phyloP scores from a whole-genome alignment of 1,284 basidiomycete genomes.

The Cutaneotrichosporon dermatis region DNA sequence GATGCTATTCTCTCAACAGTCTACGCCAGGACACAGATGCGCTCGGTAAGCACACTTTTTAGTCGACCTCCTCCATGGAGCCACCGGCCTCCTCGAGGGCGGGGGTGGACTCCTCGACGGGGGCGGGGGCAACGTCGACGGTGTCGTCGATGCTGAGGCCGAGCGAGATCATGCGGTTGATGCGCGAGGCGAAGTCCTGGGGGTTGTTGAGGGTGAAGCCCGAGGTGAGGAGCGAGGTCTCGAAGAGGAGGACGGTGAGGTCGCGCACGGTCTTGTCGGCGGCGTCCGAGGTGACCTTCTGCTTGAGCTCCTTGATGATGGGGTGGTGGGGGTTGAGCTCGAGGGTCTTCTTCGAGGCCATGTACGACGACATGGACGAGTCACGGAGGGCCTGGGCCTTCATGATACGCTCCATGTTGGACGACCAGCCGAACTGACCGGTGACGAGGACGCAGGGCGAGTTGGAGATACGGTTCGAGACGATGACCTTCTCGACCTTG shows the following conservation, averaged over 20 bases:
- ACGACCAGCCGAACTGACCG: conserved; percentile 98
- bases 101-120: conserved; percentile 34
- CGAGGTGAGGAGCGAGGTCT: conserved; percentile 88
- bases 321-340: conserved; percentile 93
- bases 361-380: conserved; percentile 98
- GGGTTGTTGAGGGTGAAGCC: conserved; percentile 96
- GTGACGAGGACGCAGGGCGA: conserved; percentile 96
- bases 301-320: conserved; percentile 90
- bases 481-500: conserved; percentile 98
- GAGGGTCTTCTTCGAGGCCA: conserved; percentile 98
- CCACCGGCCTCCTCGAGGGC: conserved; percentile 47
- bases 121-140: conserved; percentile 29
- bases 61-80: conserved; percentile 54
- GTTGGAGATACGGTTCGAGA: conserved; percentile 96
- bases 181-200: conserved; percentile 88
- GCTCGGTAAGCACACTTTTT: conserved; percentile 12
- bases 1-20: no score
- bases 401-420: conserved; percentile 99
- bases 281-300: conserved; percentile 93
- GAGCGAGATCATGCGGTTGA: conserved; percentile 91
- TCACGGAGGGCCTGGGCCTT: conserved; percentile 98
- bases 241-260: conserved; percentile 90
- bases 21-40: no score
- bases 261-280: conserved; percentile 98
- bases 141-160: conserved; percentile 55